Evolutionary conservation across 2,329 filamentous ascomycete species (phyloP).

Genomic region (Colletotrichum plurivorum): DNA sequence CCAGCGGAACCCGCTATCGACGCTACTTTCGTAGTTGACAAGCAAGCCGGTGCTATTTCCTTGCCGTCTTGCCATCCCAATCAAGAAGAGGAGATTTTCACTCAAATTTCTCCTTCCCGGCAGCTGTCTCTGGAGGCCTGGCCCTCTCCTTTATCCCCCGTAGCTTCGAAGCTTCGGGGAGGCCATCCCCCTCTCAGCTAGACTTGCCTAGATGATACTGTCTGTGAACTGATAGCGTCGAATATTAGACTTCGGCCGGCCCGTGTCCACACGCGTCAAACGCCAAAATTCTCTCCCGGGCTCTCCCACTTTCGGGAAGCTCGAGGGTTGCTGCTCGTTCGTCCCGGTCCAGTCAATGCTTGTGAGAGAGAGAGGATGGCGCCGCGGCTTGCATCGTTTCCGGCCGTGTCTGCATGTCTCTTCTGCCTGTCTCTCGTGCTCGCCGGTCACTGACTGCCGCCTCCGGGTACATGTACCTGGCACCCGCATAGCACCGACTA

Average conservation of each 20-base stretch:
- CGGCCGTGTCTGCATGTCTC: background rate
- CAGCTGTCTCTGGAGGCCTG: conserved; percentile 9
- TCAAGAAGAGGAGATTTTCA: no score
- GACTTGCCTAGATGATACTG: background rate
- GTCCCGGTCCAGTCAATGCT: no score
- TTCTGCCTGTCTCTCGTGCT: background rate
- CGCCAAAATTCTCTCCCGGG: background rate
- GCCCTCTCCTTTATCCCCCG: conserved; percentile 4
- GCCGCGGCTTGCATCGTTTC: conserved; percentile 2
- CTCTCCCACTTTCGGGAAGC: no score
- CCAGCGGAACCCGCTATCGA: conserved; percentile 11
- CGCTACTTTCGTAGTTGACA: no score
- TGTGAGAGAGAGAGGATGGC: background rate
- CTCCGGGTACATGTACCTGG: no score
- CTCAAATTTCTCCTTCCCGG: background rate
- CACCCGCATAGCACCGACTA: no score
- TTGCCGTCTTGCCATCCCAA: no score
- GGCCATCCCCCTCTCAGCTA: no score
- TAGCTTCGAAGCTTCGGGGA: conserved; percentile 1
- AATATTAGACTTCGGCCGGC: conserved; percentile 25
- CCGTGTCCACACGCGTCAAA: conserved; percentile 31
- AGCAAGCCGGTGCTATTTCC: no score
- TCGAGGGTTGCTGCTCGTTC: no score
- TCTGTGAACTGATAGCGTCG: conserved; percentile 14
- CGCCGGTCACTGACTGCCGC: no score